These are phyloP conservation scores for Cupressus sempervirens DNA, from an alignment of 75 land plant genomes.

Conservation along the genomic window DNA sequence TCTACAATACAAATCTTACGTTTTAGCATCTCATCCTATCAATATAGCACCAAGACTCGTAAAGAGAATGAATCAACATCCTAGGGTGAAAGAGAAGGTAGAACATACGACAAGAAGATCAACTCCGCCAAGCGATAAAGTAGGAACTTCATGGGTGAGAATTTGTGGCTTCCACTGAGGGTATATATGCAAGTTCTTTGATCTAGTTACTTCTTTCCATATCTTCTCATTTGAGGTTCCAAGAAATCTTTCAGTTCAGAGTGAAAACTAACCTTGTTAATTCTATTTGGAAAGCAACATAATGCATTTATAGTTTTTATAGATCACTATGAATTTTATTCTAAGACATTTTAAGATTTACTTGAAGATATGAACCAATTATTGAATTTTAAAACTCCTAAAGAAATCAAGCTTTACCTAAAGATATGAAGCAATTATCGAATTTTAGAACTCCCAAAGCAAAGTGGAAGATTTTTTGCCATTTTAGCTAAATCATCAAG, in stretches of 20 bases:
- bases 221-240: conserved; percentile 87
- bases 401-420: too few species aligned
- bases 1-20: conserved; percentile 21
- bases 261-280: neutral
- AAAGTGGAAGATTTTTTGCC: conserved; percentile 39
- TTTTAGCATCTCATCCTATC: neutral
- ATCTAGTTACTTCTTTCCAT: conserved; percentile 86
- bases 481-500: conserved; percentile 45
- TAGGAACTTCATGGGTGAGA: conserved; percentile 67
- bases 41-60: neutral
- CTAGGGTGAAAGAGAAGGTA: neutral
- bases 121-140: conserved; percentile 52
- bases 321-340: neutral
- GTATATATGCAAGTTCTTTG: conserved; percentile 94
- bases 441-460: conserved; percentile 66
- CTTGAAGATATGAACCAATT: conserved; percentile 68
- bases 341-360: conserved; percentile 4
- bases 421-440: too few species aligned
- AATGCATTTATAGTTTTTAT: neutral
- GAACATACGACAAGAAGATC: conserved; percentile 56
- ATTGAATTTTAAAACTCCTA: too few species aligned
- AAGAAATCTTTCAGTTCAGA: conserved; percentile 44
- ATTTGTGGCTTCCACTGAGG: conserved; percentile 85
- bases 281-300: neutral
- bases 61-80: neutral